A percentile compares a stretch with the other conserved stretches of the same genome.
phyloP scores from a whole-genome alignment of 805 yeast species.

The Candida golubevii region DNA sequence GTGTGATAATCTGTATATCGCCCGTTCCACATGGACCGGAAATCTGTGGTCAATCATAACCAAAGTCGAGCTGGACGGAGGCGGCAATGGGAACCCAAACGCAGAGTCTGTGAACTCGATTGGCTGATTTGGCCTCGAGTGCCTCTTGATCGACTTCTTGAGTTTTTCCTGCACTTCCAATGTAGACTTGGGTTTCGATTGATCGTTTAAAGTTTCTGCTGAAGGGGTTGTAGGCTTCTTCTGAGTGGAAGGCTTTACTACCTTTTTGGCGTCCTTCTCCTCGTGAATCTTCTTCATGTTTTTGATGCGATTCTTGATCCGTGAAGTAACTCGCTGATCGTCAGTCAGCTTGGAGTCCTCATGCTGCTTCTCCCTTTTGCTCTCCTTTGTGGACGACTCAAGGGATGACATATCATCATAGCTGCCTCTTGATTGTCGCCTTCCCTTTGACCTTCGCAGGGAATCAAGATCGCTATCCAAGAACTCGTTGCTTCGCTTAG shows the following conservation, averaged over 20 bases:
- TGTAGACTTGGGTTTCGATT: constrained; percentile 29
- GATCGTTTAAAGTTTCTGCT: constrained; percentile 5
- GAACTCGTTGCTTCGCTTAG: constrained; percentile 3
- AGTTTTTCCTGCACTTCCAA: constrained; percentile 41
- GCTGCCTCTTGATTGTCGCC: constrained; percentile 2
- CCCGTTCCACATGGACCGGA: constrained; percentile 94
- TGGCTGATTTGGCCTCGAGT: constrained; percentile 43
- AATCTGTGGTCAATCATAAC: constrained; percentile 81
- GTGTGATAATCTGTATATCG: constrained; percentile 89
- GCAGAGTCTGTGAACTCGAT: constrained; percentile 66
- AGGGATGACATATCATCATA: constrained; percentile 1
- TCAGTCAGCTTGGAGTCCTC: constrained; percentile 8
- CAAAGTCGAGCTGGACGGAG: constrained; percentile 69
- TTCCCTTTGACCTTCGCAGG: background rate
- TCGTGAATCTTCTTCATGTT: constrained; percentile 14
- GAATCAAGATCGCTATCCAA: constrained; percentile 3
- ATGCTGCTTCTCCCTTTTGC: constrained; percentile 1
- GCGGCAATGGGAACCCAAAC: constrained; percentile 84
- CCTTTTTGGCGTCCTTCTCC: constrained; percentile 6
- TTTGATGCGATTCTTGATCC: constrained; percentile 15
- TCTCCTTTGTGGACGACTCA: constrained; percentile 1
- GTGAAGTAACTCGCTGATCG: constrained; percentile 10
- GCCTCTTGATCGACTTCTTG: constrained; percentile 37
- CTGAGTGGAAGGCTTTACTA: background rate
- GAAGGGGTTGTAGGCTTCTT: constrained; percentile 2